Conservation (phyloP, 106 monocot genomes). For the Chionographis japonica region DNA sequence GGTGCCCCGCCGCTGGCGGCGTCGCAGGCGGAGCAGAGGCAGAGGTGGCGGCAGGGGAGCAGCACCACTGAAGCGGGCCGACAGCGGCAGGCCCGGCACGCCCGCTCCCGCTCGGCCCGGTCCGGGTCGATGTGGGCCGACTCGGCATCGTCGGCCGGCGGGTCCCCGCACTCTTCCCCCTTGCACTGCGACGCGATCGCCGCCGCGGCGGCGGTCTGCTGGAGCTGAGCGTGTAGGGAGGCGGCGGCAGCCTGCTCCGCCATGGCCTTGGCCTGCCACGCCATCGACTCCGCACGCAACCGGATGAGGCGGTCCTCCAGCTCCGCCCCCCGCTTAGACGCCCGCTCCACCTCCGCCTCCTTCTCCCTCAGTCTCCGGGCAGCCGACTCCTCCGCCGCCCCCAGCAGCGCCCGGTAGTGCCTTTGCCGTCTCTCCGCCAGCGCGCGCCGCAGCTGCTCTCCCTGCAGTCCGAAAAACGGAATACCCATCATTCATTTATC, state of each 20-base stretch:
- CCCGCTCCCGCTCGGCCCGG: neutral
- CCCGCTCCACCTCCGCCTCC: conserved; percentile 28
- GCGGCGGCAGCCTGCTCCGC: conserved; percentile 32
- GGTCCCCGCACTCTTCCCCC: conserved; percentile 2
- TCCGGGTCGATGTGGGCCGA: conserved; percentile 41
- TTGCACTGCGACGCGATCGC: conserved; percentile 2
- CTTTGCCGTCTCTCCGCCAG: conserved; percentile 21
- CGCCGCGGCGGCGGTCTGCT: conserved; percentile 19
- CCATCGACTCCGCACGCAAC: conserved; percentile 22
- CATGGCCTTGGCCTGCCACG: conserved; percentile 42
- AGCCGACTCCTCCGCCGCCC: conserved; percentile 23
- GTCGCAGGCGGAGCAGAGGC: conserved; percentile 36
- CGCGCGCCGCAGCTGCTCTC: conserved; percentile 31
- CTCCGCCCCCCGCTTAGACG: conserved; percentile 17
- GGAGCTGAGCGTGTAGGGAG: conserved; percentile 40
- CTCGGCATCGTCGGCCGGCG: conserved; percentile 30
- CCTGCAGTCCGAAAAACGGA: conserved; percentile 10
- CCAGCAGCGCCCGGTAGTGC: conserved; percentile 23
- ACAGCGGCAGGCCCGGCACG: conserved; percentile 31
- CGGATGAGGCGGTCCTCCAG: conserved; percentile 28
- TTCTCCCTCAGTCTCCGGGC: conserved; percentile 25
- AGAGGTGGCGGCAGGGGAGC: conserved; percentile 52
- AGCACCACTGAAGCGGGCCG: conserved; percentile 30
- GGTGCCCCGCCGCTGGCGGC: neutral
- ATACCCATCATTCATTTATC: neutral